Percentiles rank a stretch among this genome's conserved stretches.
phyloP scores from a whole-genome alignment of 331 rosid genomes.

The Saraca asoca region DNA sequence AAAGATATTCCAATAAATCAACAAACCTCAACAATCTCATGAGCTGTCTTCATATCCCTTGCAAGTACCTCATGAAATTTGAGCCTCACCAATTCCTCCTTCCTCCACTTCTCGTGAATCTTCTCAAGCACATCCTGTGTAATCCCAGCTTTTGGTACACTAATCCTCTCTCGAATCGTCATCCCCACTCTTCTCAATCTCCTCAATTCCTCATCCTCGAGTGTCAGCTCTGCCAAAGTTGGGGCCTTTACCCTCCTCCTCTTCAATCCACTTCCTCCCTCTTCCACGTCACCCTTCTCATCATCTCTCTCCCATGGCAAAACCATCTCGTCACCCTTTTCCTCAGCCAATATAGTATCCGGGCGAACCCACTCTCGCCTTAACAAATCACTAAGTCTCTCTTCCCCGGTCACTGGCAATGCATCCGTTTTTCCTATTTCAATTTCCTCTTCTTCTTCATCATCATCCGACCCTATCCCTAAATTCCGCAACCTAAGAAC shows the following conservation, averaged over 20 bases:
- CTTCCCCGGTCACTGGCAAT: conserved; percentile 64
- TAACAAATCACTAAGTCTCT: conserved; percentile 74
- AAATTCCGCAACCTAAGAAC: conserved; percentile 76
- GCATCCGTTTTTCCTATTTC: conserved; percentile 38
- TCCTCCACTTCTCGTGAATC: conserved; percentile 78
- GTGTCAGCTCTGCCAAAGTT: conserved; percentile 76
- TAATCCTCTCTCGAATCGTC: conserved; percentile 58
- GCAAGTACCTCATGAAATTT: conserved; percentile 89
- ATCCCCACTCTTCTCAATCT: conserved; percentile 75
- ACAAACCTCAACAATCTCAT: conserved; percentile 80
- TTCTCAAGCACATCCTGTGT: conserved; percentile 73
- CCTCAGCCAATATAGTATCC: conserved; percentile 46
- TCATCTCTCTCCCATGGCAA: conserved; percentile 68
- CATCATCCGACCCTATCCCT: conserved; percentile 63
- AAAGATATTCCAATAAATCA: conserved; percentile 1
- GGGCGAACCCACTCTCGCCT: conserved; percentile 82
- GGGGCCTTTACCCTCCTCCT: conserved; percentile 51
- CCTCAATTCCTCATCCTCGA: conserved; percentile 73
- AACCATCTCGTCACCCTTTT: conserved; percentile 33
- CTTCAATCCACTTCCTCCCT: conserved; percentile 41
- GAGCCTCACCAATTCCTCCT: conserved; percentile 80
- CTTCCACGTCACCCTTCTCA: conserved; percentile 38
- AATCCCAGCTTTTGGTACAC: conserved; percentile 80
- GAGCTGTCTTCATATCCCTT: conserved; percentile 84
- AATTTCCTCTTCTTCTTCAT: conserved; percentile 32